These are phyloP conservation scores for Trypanosoma brucei DNA, from an alignment of 208 protist species.

Conservation along the genomic window DNA sequence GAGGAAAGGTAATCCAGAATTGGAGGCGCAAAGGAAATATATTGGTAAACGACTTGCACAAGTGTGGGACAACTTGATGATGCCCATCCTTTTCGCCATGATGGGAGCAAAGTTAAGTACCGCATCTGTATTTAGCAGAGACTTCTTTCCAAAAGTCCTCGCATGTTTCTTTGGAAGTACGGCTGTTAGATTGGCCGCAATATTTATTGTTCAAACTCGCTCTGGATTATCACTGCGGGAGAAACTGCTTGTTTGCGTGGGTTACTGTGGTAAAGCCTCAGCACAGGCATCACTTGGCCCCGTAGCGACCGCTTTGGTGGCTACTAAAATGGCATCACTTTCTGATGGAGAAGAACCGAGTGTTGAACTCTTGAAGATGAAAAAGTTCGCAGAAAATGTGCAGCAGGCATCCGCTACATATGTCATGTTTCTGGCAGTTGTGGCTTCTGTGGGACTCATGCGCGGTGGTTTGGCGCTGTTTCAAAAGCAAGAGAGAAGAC, in stretches of 20 bases:
- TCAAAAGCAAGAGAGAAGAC: background rate
- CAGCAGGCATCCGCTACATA: conserved; percentile 72
- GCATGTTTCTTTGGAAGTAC: conserved; percentile 56
- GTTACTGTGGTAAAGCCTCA: conserved; percentile 69
- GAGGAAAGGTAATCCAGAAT: conserved; percentile 31
- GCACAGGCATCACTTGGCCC: conserved; percentile 73
- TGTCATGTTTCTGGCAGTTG: conserved; percentile 73
- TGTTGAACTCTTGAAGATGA: conserved; percentile 23
- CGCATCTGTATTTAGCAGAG: conserved; percentile 49
- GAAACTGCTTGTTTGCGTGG: conserved; percentile 63
- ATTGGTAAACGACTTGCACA: conserved; percentile 57
- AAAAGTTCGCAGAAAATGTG: conserved; percentile 57
- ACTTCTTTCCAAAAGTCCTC: conserved; percentile 69
- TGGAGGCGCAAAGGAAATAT: conserved; percentile 66
- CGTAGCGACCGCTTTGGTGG: conserved; percentile 53
- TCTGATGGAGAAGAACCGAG: conserved; percentile 16
- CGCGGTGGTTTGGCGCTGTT: conserved; percentile 47
- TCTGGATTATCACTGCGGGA: conserved; percentile 43
- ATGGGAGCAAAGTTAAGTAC: conserved; percentile 72
- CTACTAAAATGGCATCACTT: conserved; percentile 32
- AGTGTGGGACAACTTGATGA: conserved; percentile 69
- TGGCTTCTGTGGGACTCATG: conserved; percentile 61
- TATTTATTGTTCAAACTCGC: conserved; percentile 48
- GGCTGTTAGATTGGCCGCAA: conserved; percentile 44
- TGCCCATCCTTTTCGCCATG: conserved; percentile 66